phyloP scores from a whole-genome alignment of 345 rosid genomes.

The Salix suchowensis region DNA sequence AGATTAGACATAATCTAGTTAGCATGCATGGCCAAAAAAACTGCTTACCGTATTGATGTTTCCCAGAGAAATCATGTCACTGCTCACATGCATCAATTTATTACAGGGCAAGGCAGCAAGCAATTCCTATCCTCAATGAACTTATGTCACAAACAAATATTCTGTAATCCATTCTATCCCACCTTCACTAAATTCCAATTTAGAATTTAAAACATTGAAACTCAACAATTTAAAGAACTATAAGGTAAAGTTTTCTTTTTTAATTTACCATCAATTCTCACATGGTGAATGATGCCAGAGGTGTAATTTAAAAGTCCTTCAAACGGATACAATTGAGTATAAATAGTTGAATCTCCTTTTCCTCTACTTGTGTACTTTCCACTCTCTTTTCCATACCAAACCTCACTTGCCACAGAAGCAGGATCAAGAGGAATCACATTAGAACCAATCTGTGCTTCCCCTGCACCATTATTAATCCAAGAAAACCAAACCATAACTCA shows the following conservation, averaged over 20 bases:
- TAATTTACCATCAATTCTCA: constrained; percentile 52
- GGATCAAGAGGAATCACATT: constrained; percentile 60
- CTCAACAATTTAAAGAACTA: neutral
- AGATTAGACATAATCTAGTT: too few species aligned
- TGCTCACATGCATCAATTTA: too few species aligned
- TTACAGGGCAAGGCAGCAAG: too few species aligned
- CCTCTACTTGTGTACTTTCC: constrained; percentile 36
- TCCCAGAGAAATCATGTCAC: too few species aligned
- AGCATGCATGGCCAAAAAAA: too few species aligned
- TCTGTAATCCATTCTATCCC: too few species aligned
- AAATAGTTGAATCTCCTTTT: constrained; percentile 54
- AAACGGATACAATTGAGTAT: constrained; percentile 75
- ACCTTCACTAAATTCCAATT: neutral
- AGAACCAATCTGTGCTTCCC: constrained; percentile 62
- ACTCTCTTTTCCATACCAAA: constrained; percentile 59
- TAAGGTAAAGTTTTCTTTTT: neutral
- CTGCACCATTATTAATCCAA: constrained; percentile 26
- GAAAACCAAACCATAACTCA: neutral
- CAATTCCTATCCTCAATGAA: too few species aligned
- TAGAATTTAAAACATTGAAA: neutral
- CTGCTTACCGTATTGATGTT: too few species aligned
- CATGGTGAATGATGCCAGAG: constrained; percentile 84
- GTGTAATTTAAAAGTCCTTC: constrained; percentile 77
- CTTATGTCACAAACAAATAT: too few species aligned
- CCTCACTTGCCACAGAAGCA: constrained; percentile 51